These are phyloP conservation scores for Russula griseocarnosa DNA, from an alignment of 768 basidiomycete genomes.

Conservation along the genomic window DNA sequence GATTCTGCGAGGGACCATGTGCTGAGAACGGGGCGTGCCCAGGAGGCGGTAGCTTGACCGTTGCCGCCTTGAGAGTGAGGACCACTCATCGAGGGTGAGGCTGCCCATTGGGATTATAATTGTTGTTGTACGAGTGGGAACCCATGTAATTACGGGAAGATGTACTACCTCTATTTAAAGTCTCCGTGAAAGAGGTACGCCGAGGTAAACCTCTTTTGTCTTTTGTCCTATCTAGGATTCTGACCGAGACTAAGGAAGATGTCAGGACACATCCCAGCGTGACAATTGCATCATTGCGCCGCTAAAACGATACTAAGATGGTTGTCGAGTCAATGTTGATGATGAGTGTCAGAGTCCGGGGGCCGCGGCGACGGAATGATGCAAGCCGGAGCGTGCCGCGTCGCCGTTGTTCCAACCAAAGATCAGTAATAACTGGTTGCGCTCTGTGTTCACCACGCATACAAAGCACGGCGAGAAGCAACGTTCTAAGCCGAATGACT, in stretches of 20 bases:
- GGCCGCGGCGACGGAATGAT: neutral
- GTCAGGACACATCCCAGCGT: neutral
- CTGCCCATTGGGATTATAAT: neutral
- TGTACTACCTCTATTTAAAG: neutral
- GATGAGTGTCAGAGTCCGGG: no score
- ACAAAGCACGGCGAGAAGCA: neutral
- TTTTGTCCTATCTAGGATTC: no score
- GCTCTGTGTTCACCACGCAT: neutral
- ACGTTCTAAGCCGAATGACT: neutral
- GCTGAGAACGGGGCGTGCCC: no score
- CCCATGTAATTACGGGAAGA: neutral
- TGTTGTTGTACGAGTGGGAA: neutral
- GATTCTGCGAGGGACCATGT: no score
- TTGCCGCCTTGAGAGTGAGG: neutral
- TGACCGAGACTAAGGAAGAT: neutral
- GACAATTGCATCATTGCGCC: slow-evolving; percentile 1
- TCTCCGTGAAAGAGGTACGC: neutral
- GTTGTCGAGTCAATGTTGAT: no score
- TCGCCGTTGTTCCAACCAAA: no score
- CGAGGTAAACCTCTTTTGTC: neutral
- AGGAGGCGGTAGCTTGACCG: no score
- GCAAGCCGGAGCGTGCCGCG: neutral
- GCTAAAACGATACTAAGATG: neutral
- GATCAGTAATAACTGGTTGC: no score
- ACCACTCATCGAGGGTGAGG: neutral